A percentile compares a stretch with the other conserved stretches of the same genome.
Evolutionary conservation across 352 stramenopile genomes (phyloP).

Genomic region (Phytopythium montanum): DNA sequence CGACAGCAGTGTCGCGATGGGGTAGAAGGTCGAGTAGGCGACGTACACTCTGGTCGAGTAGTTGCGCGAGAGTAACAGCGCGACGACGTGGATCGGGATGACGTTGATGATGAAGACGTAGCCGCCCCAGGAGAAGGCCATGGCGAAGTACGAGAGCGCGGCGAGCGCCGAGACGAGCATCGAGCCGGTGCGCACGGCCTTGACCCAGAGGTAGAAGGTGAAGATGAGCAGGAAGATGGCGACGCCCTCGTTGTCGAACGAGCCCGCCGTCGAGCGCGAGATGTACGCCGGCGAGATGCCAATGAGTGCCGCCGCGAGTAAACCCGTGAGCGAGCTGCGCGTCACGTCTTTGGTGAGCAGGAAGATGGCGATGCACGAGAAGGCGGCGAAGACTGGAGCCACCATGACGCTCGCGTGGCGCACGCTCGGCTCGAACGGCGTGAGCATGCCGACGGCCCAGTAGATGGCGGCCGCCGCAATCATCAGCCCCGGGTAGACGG

Average conservation of each 20-base stretch:
- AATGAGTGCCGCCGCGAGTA: slow-evolving; percentile 92
- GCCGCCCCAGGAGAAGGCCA: slow-evolving; percentile 96
- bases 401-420: slow-evolving; percentile 91
- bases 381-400: slow-evolving; percentile 83
- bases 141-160: slow-evolving; percentile 95
- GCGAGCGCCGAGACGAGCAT: slow-evolving; percentile 63
- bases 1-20: slow-evolving; percentile 92
- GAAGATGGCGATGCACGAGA: slow-evolving; percentile 84
- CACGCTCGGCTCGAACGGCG: slow-evolving; percentile 42
- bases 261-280: slow-evolving; percentile 95
- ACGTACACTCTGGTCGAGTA: slow-evolving; percentile 94
- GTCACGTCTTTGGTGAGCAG: slow-evolving; percentile 86
- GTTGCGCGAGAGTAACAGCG: slow-evolving; percentile 87
- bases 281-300: slow-evolving; percentile 97
- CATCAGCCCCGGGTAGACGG: slow-evolving; percentile 94
- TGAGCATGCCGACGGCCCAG: slow-evolving; percentile 28
- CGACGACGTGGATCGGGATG: slow-evolving; percentile 93
- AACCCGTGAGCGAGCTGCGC: slow-evolving; percentile 47
- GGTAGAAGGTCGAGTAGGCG: slow-evolving; percentile 98
- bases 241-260: slow-evolving; percentile 98
- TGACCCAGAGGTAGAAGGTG: slow-evolving; percentile 97
- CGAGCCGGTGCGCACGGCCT: slow-evolving; percentile 65
- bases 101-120: slow-evolving; percentile 99
- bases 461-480: slow-evolving; percentile 75
- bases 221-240: slow-evolving; percentile 97